These are phyloP conservation scores for Neofusicoccum ribis DNA, from an alignment of 2,329 filamentous ascomycete species.

Conservation along the genomic window DNA sequence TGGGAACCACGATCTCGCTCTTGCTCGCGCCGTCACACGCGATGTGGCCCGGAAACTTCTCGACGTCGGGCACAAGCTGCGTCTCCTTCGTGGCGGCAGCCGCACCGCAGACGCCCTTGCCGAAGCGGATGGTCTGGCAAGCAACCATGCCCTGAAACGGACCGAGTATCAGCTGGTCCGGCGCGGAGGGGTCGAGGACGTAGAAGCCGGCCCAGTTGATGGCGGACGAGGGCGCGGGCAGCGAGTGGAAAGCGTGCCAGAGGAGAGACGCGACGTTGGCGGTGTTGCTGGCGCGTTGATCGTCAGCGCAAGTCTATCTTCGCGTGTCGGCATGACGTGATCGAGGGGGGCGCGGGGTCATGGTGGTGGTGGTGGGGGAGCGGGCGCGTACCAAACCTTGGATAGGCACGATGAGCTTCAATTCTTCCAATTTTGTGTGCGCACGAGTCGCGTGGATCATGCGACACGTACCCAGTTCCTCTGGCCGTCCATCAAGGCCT, in stretches of 20 bases:
- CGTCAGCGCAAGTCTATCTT: neutral
- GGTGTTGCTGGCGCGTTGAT: slow-evolving; percentile 61
- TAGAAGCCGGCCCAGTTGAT: slow-evolving; percentile 88
- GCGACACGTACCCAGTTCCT: slow-evolving; percentile 69
- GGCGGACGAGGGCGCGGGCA: slow-evolving; percentile 62
- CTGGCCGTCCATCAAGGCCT: slow-evolving; percentile 69
- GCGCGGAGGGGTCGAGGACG: slow-evolving; percentile 56
- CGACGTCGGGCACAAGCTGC: slow-evolving; percentile 68
- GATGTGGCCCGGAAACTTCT: slow-evolving; percentile 76
- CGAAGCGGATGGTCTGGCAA: slow-evolving; percentile 74
- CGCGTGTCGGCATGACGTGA: neutral
- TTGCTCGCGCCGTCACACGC: slow-evolving; percentile 74
- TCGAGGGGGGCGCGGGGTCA: too few relatives aligned
- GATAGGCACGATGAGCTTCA: neutral
- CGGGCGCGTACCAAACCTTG: slow-evolving; percentile 19
- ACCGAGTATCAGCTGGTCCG: slow-evolving; percentile 66
- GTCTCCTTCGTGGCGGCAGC: slow-evolving; percentile 63
- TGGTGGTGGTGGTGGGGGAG: neutral
- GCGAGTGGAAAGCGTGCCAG: slow-evolving; percentile 77
- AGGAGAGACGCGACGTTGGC: slow-evolving; percentile 73
- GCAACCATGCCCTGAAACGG: slow-evolving; percentile 79
- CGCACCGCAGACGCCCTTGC: slow-evolving; percentile 72
- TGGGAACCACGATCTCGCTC: slow-evolving; percentile 81
- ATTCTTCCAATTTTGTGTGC: neutral
- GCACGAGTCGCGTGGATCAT: neutral